A percentile compares a stretch with the other conserved stretches of the same genome.
phyloP scores from a whole-genome alignment of 352 stramenopile species.

The Hyaloperonospora brassicae region DNA sequence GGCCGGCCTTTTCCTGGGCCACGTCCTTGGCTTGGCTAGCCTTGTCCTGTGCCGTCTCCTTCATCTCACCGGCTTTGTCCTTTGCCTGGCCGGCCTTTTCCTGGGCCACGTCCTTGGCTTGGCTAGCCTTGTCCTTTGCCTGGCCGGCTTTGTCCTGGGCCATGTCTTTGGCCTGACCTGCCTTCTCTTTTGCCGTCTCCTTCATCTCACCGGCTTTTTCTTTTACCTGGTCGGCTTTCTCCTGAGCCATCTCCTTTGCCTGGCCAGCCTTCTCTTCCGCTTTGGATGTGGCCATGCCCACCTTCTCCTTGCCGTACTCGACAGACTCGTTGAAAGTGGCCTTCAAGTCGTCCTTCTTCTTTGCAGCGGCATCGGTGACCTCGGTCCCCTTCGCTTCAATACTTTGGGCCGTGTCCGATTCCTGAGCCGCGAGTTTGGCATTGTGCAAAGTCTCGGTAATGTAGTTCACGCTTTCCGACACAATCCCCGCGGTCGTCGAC shows the following conservation, averaged over 20 bases:
- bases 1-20: constrained; percentile 15
- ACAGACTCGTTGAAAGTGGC: constrained; percentile 22
- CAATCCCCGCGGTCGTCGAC: constrained; percentile 48
- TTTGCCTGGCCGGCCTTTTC: too few relatives aligned
- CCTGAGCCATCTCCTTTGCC: too few relatives aligned
- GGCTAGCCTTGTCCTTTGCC: constrained; percentile 5
- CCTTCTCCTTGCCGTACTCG: constrained; percentile 24
- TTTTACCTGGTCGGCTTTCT: neutral
- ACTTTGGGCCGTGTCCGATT: constrained; percentile 36
- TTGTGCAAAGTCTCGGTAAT: constrained; percentile 55
- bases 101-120: constrained; percentile 18
- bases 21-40: constrained; percentile 6
- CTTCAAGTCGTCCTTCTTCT: constrained; percentile 23
- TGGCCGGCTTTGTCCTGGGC: constrained; percentile 7
- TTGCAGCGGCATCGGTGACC: constrained; percentile 14
- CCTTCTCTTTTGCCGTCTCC: constrained; percentile 16
- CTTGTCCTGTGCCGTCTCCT: constrained; percentile 13
- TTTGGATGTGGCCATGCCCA: constrained; percentile 14
- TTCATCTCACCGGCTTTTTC: neutral
- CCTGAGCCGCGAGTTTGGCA: constrained; percentile 41
- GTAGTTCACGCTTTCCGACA: constrained; percentile 57
- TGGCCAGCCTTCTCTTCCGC: neutral
- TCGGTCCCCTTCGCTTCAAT: too few relatives aligned
- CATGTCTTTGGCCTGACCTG: constrained; percentile 14
- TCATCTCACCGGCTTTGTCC: constrained; percentile 14